These are phyloP conservation scores for Ogataea nonfermentans DNA, from an alignment of 805 yeast genomes.

Conservation along the genomic window DNA sequence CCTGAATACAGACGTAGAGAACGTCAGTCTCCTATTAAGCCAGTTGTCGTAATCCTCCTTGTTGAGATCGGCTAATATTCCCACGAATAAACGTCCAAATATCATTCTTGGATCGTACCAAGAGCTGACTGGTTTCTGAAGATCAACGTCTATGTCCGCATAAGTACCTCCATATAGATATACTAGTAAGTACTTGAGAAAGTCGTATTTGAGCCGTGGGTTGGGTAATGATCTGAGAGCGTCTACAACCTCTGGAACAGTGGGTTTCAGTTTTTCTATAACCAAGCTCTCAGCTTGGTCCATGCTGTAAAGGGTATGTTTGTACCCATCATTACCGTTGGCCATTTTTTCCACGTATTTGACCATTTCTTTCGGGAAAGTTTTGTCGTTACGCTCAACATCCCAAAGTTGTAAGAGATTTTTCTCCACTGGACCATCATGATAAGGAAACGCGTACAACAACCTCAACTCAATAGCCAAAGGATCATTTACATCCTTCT, in stretches of 20 bases:
- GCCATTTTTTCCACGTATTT: slow-evolving; percentile 12
- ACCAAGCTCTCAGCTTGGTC: slow-evolving; percentile 13
- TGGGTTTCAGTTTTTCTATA: slow-evolving; percentile 9
- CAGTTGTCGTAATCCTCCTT: slow-evolving; percentile 17
- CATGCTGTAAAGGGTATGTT: slow-evolving; percentile 10
- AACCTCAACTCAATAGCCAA: slow-evolving; percentile 19
- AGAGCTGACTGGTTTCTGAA: slow-evolving; percentile 38
- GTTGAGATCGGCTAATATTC: slow-evolving; percentile 24
- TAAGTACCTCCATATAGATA: slow-evolving; percentile 54
- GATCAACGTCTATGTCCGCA: slow-evolving; percentile 51
- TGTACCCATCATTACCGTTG: slow-evolving; percentile 7
- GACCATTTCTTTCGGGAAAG: slow-evolving; percentile 9
- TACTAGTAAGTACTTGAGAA: slow-evolving; percentile 48
- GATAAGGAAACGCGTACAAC: slow-evolving; percentile 16
- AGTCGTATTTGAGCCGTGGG: slow-evolving; percentile 45
- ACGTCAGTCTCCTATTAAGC: slow-evolving; percentile 22
- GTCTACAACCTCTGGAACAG: slow-evolving; percentile 47
- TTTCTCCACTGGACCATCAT: slow-evolving; percentile 16
- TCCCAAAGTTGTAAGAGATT: slow-evolving; percentile 23
- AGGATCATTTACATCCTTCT: slow-evolving; percentile 14
- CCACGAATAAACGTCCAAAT: slow-evolving; percentile 19
- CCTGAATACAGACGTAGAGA: slow-evolving; percentile 22
- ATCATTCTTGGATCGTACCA: slow-evolving; percentile 23
- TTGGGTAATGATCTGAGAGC: slow-evolving; percentile 48
- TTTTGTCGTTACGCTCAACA: slow-evolving; percentile 2